Evolutionary conservation across 345 rosid species (phyloP), one percentile per base, ranked within the genome.

Genomic region (Salix koriyanagi): DNA sequence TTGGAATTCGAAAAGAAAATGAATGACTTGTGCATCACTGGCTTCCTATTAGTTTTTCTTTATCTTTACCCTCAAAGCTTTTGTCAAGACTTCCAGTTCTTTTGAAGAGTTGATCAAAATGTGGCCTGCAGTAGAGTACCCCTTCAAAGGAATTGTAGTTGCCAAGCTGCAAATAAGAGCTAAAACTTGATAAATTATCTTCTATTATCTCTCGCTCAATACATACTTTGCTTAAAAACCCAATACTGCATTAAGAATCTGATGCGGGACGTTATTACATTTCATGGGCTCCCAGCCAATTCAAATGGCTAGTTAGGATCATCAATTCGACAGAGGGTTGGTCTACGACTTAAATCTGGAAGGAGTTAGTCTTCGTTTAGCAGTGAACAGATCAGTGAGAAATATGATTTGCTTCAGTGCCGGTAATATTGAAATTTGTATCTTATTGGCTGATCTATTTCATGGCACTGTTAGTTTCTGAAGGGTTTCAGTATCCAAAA

Each of bases 141-240:
- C 99, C 98, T 89, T 96, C 99, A 74, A 93, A 92, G 79, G 99
- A 93, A 84, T 96, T 96, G 94, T 96, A 96, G 79, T 89, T 96
- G 79, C 99, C 89, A 65, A 93, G 94, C 98, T 92, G 94, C 92
- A 85, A 50, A 72, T 23, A 11, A 26, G 69, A 61, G 16, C 36
- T 21, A 28, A 4, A 64, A 74, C 60, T 19, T 64, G 10, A 25
- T 44, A 12, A 46, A 64, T 4, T 46, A 6, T 73, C 58, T 16
- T 73, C 19, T 16, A 64, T 46, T 30, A 26, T 18, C 30, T n/a
- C 32, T 65, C 13, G 25, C 62, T 26, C 15, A 5, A 21, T 9
- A 10, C 16, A 6, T 23, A 37, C 1, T 36, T 13, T 37, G n/a
- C 23, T 9, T 12, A 61, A 50, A 34, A 48, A 2, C 30, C n/a